Base-by-base conservation (phyloP, 495 filamentous ascomycete species). In the Corynascus novoguineensis region DNA sequence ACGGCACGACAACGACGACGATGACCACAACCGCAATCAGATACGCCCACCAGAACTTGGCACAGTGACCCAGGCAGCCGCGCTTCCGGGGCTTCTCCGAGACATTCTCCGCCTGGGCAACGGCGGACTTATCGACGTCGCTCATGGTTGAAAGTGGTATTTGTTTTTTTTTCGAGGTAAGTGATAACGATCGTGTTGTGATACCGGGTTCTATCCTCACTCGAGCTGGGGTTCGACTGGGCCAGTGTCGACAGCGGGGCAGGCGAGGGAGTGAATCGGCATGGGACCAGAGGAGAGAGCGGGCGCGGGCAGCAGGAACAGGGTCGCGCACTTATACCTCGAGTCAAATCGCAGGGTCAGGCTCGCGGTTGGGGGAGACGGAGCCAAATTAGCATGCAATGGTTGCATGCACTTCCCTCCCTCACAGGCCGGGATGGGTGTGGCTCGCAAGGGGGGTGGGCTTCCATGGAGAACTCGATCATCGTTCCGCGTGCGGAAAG, bases 11-110 rank as follows among this genome's bases (percentile, higher is more conserved):
- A 15, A 90, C 67, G 53, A 89, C 72, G 25, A 85, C 68, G 22
- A 81, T 64, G 29, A 78, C 63, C 53, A 84, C 67, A 61, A 89
- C 71, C 27, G 76, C 63, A 57, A 88, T 76, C 57, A 88, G 63
- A 65, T 88, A 80, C 61, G 76, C 69, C 88, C 87, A 92, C 88
- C 88, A 92, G 61, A 81, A 89, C 60, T 74, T 68, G 49, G 51
- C 61, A 57, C 72, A 75, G 61, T 80, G 77, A n/a, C 71, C 68
- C 45, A 67, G 58, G 59, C 57, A 66, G 14, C 63, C 64, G 24
- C 67, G 47, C 37, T 50, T 67, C 45, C 63, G 59, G 38, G 60
- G 64, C 64, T 60, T 63, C 17, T 54, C 44, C 22, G 45, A 48
- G 48, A 59, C 56, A 22, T 53, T 56, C 62, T 68, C 68, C 21